phyloP scores from a whole-genome alignment of 2,329 filamentous ascomycete genomes.

The Colletotrichum horii region DNA sequence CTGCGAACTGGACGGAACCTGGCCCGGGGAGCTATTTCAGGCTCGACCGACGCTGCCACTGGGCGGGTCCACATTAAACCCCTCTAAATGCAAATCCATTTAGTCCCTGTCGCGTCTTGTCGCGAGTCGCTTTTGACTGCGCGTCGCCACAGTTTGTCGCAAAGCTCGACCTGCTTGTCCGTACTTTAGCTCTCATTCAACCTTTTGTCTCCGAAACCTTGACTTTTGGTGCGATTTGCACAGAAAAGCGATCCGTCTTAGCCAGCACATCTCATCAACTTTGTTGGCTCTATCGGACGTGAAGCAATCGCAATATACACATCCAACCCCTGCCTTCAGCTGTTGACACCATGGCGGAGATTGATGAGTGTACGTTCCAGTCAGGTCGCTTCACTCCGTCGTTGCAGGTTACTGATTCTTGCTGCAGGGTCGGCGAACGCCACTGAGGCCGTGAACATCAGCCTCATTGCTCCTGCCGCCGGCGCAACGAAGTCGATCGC shows the following conservation, averaged over 20 bases:
- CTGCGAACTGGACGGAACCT: background rate
- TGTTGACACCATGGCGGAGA: slow-evolving; percentile 9
- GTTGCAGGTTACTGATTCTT: background rate
- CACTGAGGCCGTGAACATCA: slow-evolving; percentile 68
- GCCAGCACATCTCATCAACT: background rate
- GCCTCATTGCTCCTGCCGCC: slow-evolving; percentile 57
- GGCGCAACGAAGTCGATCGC: slow-evolving; percentile 61
- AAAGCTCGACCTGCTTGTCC: background rate
- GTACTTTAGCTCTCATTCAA: background rate
- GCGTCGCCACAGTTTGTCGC: slow-evolving; percentile 7
- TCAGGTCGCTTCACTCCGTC: background rate
- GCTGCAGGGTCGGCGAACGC: slow-evolving; percentile 62
- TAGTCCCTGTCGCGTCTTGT: slow-evolving; percentile 10
- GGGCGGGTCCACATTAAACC: background rate
- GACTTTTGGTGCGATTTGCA: background rate
- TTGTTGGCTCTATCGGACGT: background rate
- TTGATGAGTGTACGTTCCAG: slow-evolving; percentile 10
- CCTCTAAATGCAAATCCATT: slow-evolving; percentile 6
- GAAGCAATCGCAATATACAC: background rate
- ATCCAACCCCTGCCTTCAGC: background rate
- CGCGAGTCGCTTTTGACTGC: slow-evolving; percentile 7
- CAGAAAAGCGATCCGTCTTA: background rate
- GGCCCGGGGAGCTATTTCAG: background rate
- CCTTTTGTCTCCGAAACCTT: background rate
- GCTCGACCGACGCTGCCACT: background rate